Conservation (phyloP, 257 asterid genomes). For the Scutellaria baicalensis region DNA sequence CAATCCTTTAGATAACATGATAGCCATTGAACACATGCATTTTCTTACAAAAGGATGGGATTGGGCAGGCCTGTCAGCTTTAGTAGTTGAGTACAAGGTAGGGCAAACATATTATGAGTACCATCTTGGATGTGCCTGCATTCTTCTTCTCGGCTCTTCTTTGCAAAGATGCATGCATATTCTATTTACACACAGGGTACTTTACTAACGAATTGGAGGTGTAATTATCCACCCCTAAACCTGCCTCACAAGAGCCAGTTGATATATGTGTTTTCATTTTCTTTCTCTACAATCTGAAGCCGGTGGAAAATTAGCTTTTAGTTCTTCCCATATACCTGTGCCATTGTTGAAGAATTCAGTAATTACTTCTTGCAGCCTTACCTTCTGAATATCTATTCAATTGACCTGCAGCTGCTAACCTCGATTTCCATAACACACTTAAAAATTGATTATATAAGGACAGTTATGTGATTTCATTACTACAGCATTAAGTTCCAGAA, state of each 20-base stretch:
- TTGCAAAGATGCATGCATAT: not conserved
- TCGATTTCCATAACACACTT: not conserved
- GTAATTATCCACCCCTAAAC: not conserved
- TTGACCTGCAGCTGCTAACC: slow-evolving; percentile 1
- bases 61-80: not conserved
- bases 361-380: not conserved
- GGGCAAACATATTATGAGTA: not conserved
- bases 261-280: not conserved
- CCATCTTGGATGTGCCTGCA: not conserved
- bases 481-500: not conserved
- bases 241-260: not conserved
- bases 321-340: not conserved
- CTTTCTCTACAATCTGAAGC: not conserved
- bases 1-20: not conserved
- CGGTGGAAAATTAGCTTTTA: not conserved
- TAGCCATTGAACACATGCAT: too few relatives aligned
- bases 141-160: not conserved
- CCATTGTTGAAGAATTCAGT: not conserved
- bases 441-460: not conserved
- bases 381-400: slow-evolving; percentile 1
- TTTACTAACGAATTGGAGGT: not conserved
- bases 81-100: not conserved
- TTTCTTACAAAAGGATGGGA: not conserved
- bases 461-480: not conserved
- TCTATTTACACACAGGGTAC: not conserved